Evolutionary conservation across 2,329 filamentous ascomycete genomes (phyloP), one percentile per base, ranked within the genome.

Genomic region (Trichoderma koningii): DNA sequence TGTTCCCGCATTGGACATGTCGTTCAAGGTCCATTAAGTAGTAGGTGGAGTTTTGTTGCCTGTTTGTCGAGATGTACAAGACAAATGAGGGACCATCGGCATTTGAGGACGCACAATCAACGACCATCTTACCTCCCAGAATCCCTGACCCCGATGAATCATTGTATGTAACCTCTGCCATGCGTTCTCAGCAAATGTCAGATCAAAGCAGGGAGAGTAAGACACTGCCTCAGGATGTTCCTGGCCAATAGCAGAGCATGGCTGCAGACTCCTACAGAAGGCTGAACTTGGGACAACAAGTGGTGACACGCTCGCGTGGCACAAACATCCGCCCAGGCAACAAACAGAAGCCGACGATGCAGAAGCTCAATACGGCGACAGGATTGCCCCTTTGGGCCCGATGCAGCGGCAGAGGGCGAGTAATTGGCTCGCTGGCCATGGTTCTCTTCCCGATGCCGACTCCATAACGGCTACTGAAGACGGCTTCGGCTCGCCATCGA

Each of bases 281-380:
- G 48, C 57, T 51, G 38, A 52, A 44, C 14, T 30, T 52, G 48
- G 52, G 48, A 52, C 34, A 45, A 52, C 21, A 48, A 42, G 34
- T 44, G 57, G 57, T 61, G 57, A 61, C 57, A 45, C 19, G 28
- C 12, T 59, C 47, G 26, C 23, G 57, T 52, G 34, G 47, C 23
- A 52, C 57, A 52, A 23, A 26, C 57, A 52, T 7, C 47, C 48
- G 48, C 12, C 26, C 38, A 21, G 44, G 48, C 34, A 52, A 30
- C 38, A 61, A 52, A 52, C 57, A 52, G 34, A 44, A 52, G 30
- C 23, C 48, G 48, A 61, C 48, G 57, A 21, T 38, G 21, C 26
- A 52, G 45, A 52, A 52, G 48, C 57, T 61, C 17, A 52, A 52
- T 52, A 30, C 47, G 57, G 57, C 57, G 45, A 61, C 48, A 52